Conservation (phyloP, 2,329 filamentous ascomycete genomes). For the Albifimbria verrucaria region DNA sequence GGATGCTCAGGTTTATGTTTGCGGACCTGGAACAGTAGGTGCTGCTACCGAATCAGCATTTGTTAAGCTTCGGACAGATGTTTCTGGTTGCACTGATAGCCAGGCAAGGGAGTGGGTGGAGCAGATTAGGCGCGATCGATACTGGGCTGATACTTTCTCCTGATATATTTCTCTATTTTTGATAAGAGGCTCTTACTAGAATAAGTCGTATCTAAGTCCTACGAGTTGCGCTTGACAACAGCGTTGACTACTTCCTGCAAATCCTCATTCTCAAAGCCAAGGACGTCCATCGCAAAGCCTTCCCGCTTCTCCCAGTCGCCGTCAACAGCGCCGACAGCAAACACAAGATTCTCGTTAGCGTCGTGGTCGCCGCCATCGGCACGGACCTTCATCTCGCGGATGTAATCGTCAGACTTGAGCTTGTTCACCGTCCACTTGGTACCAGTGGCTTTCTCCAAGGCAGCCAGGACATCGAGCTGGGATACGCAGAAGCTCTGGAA, state of each 20-base stretch:
- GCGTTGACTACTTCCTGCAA: slow-evolving; percentile 37
- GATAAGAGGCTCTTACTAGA: too few relatives aligned
- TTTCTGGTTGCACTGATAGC: too few relatives aligned
- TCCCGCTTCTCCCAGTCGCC: slow-evolving; percentile 44
- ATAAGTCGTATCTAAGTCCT: too few relatives aligned
- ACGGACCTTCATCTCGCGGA: slow-evolving; percentile 33
- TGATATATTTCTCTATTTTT: too few relatives aligned
- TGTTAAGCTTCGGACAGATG: too few relatives aligned
- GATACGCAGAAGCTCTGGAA: slow-evolving; percentile 44
- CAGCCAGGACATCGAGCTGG: slow-evolving; percentile 43
- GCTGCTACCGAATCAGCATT: too few relatives aligned
- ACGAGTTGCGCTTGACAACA: too few relatives aligned
- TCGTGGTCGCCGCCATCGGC: slow-evolving; percentile 30
- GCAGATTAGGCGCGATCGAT: too few relatives aligned
- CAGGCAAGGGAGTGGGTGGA: too few relatives aligned
- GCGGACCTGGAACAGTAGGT: too few relatives aligned
- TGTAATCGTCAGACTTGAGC: slow-evolving; percentile 35
- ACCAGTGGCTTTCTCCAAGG: slow-evolving; percentile 48
- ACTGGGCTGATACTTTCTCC: too few relatives aligned
- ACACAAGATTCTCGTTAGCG: slow-evolving; percentile 45
- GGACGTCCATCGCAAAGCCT: slow-evolving; percentile 44
- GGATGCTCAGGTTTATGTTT: too few relatives aligned
- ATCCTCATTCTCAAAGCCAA: slow-evolving; percentile 44
- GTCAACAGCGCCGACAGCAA: slow-evolving; percentile 43
- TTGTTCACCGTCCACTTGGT: slow-evolving; percentile 30